Base-by-base conservation (phyloP, 2,329 filamentous ascomycete species). In the Stachybotrys echinatus region DNA sequence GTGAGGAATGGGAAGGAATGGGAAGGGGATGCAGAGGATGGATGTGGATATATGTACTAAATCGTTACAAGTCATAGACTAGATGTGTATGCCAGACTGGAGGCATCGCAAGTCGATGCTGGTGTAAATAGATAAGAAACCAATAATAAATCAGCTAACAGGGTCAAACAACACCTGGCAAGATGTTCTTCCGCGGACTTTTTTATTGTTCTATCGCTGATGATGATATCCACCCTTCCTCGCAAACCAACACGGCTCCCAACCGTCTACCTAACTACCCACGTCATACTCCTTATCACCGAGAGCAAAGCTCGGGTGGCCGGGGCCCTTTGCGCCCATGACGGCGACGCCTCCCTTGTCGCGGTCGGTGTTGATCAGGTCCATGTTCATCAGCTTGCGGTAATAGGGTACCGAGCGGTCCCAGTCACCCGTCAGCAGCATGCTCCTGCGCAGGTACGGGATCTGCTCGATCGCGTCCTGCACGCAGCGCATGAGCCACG, bases 401-500 rank as follows among this genome's bases (percentile, higher is more conserved):
- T 69, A 69, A 2, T 69, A 69, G 0, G 66, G 66, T 3, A 69
- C 66, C 1, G 59, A 62, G 6, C 55, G 48, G 5, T 64, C 52
- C 65, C 66, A 68, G 39, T 64, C 55, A 3, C 47, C 64, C 2
- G 76, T 74, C 14, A 81, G 54, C 7, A 85, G 60, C 63, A 84
- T 67, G 20, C 75, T 67, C 18, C 77, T 66, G 47, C 85, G 67
- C 53, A 89, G 63, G 51, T 76, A 58, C 0, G 80, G 75, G 74
- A 84, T 78, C 8, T 65, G 65, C 2, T 70, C 66, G 8, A 79
- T 52, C 0, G 75, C 60, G 53, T 85, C 79, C 49, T 76, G 71
- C 18, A 84, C 64, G 55, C 81, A 84, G 2, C 67, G 58, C 51
- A 87, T 72, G 52, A 88, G 62, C 81, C 82, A 88, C 31, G 67